Base-by-base conservation (phyloP, 768 basidiomycete species). In the Pleurotus ostreatus region DNA sequence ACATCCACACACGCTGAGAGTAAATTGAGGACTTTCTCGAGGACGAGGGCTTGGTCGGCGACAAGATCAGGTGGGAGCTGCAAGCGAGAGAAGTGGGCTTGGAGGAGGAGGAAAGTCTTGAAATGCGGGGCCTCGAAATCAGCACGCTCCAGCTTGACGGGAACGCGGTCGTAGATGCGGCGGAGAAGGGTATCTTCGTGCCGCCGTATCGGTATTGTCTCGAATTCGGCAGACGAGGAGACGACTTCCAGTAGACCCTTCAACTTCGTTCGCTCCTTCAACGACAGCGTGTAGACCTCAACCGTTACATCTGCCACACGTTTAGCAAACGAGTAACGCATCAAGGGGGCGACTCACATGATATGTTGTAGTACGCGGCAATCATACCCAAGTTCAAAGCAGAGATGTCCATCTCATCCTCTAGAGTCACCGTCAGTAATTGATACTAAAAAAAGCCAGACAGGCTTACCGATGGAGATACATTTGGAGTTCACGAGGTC, bases 331-430 rank as follows among this genome's bases (percentile, higher is more conserved):
- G 25, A 15, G n/a, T 34, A 2, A 22, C 37, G 8, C 13, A 49
- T 8, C 37, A 23, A 39, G 48, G 20, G 13, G 26, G 30, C 11
- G 5, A 76, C 88, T 67, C 61, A 90, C 89, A 92, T 55, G 91
- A 94, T 41, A 94, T 94, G 65, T 94, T 92, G 70, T 94, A 96
- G 73, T 94, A 94, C 0, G 95, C 94, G 0, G 95, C 97, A 63
- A 99, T 98, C 94, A 98, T 97, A 56, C 97, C 97, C 38, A 98
- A 76, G 71, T 98, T 99, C 63, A 98, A 83, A 1, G 94, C 85
- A 2, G 86, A 83, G 0, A 92, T 82, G 60, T 96, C 93, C 88
- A 95, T 94, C 68, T 97, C 94, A 59, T 96, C 94, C 76, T 92
- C 90, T 86, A 58, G 8, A 59, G 13, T 30, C 18, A 58, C 38